These are phyloP conservation scores for Xylaria curta DNA, from an alignment of 495 filamentous ascomycete genomes.

Conservation along the genomic window DNA sequence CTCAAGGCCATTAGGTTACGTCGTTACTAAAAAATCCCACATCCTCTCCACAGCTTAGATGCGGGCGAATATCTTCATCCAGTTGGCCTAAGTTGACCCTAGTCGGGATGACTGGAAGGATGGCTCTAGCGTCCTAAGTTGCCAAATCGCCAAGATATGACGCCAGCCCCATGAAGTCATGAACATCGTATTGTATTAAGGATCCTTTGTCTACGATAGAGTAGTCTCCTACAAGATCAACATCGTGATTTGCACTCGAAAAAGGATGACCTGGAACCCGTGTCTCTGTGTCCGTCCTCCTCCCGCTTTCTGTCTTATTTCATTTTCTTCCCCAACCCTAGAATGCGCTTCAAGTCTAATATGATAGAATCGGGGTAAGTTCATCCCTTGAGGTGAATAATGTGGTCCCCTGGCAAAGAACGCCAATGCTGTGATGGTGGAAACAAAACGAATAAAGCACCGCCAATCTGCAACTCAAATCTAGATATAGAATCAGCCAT, in stretches of 20 bases:
- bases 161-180: constrained; percentile 1
- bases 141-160: neutral
- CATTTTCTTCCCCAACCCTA: neutral
- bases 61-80: neutral
- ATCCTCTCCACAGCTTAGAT: neutral
- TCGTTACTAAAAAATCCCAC: neutral
- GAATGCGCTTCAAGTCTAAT: constrained; percentile 16
- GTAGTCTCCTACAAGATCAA: neutral
- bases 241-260: neutral
- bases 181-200: neutral
- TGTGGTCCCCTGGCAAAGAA: constrained; percentile 15
- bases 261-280: neutral
- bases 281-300: neutral
- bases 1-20: neutral
- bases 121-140: neutral
- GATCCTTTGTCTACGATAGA: constrained; percentile 13
- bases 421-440: constrained; percentile 27
- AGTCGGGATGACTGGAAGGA: neutral
- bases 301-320: neutral
- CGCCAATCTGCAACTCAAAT: constrained; percentile 22
- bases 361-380: constrained; percentile 14
- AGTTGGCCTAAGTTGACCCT: neutral
- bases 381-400: constrained; percentile 7
- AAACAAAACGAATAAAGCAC: constrained; percentile 10
- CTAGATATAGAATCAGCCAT: constrained; percentile 23